Evolutionary conservation across 2,329 filamentous ascomycete species (phyloP).

Genomic region (Amauroascus niger): DNA sequence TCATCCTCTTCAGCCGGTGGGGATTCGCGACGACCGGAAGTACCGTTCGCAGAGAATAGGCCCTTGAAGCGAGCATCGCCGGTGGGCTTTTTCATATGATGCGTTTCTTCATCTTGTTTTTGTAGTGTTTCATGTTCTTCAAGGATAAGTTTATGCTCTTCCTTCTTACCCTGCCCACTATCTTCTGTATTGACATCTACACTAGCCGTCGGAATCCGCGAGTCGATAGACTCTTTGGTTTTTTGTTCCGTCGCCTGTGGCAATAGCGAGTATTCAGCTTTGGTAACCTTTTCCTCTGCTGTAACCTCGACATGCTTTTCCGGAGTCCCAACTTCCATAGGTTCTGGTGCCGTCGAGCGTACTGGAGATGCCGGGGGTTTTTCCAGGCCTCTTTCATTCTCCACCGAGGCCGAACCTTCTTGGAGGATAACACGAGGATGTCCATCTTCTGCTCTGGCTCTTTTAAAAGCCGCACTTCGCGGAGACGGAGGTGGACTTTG

Average conservation of each 20-base stretch:
- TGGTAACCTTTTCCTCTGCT: not conserved
- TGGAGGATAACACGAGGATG: constrained; percentile 24
- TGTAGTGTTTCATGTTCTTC: constrained; percentile 7
- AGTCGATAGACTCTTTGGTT: constrained; percentile 2
- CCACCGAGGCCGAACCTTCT: constrained; percentile 22
- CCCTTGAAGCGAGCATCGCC: constrained; percentile 42
- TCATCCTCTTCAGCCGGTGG: constrained; percentile 30
- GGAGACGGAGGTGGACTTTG: constrained; percentile 50
- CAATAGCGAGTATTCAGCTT: not conserved
- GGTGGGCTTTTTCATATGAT: constrained; percentile 24
- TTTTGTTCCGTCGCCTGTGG: not conserved
- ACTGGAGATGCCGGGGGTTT: not conserved
- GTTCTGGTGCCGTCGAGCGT: not conserved
- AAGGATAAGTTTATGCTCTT: not conserved
- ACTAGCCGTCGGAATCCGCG: not conserved
- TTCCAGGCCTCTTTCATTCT: not conserved
- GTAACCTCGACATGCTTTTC: not conserved
- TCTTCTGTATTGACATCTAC: not conserved
- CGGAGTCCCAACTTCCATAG: constrained; percentile 2
- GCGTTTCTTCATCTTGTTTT: constrained; percentile 17
- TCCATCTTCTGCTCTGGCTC: constrained; percentile 38
- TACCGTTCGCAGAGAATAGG: constrained; percentile 32
- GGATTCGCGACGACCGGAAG: constrained; percentile 21
- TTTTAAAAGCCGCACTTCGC: constrained; percentile 48
- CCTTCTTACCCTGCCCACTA: constrained; percentile 1